Evolutionary conservation across 169 alveolate genomes (phyloP).

Genomic region (Plasmodium falciparum): DNA sequence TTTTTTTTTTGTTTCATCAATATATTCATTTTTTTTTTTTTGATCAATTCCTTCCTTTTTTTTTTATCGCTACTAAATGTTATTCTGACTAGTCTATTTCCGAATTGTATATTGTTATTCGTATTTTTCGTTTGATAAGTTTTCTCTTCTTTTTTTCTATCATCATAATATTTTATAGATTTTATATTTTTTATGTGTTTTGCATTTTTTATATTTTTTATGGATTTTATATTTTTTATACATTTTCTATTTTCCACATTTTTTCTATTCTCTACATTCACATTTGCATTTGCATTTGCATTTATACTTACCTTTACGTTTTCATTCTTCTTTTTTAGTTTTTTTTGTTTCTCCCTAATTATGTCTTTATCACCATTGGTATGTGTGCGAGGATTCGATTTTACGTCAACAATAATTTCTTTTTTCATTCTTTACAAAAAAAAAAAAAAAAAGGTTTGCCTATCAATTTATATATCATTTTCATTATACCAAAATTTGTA

Average conservation of each 20-base stretch:
- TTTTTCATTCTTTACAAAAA: neutral
- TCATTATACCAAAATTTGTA: too few species aligned
- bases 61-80: constrained; percentile 66
- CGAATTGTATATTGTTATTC: constrained; percentile 1
- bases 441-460: too few species aligned
- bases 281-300: neutral
- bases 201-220: neutral
- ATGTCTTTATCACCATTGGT: neutral
- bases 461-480: too few species aligned
- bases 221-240: neutral
- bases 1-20: constrained; percentile 45
- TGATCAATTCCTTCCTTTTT: constrained; percentile 19
- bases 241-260: neutral
- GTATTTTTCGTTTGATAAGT: neutral
- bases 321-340: too few species aligned
- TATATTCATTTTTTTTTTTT: constrained; percentile 24
- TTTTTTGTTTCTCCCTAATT: neutral
- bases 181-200: neutral
- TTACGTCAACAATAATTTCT: neutral
- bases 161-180: neutral
- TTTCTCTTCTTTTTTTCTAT: neutral
- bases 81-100: constrained; percentile 49
- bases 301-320: neutral
- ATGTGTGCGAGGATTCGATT: neutral
- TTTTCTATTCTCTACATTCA: neutral